Base-by-base conservation (phyloP, 495 filamentous ascomycete species). In the Zalerion maritima region DNA sequence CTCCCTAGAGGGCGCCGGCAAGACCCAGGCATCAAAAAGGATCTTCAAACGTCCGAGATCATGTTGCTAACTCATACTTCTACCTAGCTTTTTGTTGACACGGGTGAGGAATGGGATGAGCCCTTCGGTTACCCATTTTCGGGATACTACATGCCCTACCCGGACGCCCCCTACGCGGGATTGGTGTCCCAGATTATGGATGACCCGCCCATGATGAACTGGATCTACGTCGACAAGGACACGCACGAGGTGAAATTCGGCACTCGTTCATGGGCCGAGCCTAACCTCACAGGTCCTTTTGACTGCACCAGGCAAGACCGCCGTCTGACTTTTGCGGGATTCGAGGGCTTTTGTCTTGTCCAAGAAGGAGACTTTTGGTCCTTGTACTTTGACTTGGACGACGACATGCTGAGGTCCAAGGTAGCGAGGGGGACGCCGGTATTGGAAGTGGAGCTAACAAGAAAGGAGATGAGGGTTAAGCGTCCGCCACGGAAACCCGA, bases 121-220 rank as follows among this genome's bases (percentile, higher is more conserved):
- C 34, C 41, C 4, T 53, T 55, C 29, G 66, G 59, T 0, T 67
- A 67, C 48, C 61, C 58, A 15, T 73, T 75, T 40, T 59, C 61
- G 36, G 71, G 71, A 8, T 74, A 67, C 41, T 73, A 67, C 47
- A 69, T 73, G 38, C 58, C 57, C 6, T 73, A 72, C 40, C 71
- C 71, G 13, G 60, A 66, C n/a, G 58, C 58, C 26, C 47, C 61
- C 26, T 67, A 62, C 43, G 58, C 62, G 32, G 70, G 69, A 3
- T 49, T 73, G 31, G 71, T 76, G 32, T 64, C 67, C 18, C 62
- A 62, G 24, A 67, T 73, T 39, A 48, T 50, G 1, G 68, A 70
- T 30, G 64, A 71, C 34, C 68, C 70, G 3, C 71, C 71, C 11
- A 60, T 67, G 56, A 59, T 76, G 16, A 71, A 74, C 53, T 76